phyloP scores from a whole-genome alignment of 306 rosid species.

The Urtica urens region DNA sequence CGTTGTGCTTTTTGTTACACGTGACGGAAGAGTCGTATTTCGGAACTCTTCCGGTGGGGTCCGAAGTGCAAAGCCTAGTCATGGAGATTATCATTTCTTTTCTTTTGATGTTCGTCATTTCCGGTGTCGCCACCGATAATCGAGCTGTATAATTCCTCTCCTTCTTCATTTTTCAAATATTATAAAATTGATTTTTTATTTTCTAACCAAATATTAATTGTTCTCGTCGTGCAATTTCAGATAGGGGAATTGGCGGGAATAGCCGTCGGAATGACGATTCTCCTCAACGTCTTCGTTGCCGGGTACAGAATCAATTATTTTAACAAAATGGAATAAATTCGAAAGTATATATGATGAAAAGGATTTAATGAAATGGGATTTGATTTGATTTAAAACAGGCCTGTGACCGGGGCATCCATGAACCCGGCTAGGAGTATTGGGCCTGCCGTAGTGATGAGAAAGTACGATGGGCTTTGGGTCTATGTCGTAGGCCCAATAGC shows the following conservation, averaged over 20 bases:
- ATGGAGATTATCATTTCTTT: slow-evolving; percentile 45
- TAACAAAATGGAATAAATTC: not conserved
- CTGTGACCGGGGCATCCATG: slow-evolving; percentile 59
- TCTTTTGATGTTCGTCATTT: slow-evolving; percentile 59
- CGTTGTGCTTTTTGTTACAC: slow-evolving; percentile 30
- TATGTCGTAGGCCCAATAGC: slow-evolving; percentile 33
- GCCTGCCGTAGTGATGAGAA: slow-evolving; percentile 42
- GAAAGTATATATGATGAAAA: no score
- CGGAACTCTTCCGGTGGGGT: slow-evolving; percentile 48
- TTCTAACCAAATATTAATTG: not conserved
- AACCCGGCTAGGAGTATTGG: slow-evolving; percentile 70
- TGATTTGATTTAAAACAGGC: slow-evolving; percentile 15
- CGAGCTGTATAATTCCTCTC: slow-evolving; percentile 33
- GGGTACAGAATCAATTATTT: slow-evolving; percentile 36
- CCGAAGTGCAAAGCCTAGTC: slow-evolving; percentile 30
- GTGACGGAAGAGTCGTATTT: slow-evolving; percentile 18
- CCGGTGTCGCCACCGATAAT: slow-evolving; percentile 58
- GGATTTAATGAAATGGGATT: no score
- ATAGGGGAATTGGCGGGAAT: slow-evolving; percentile 60
- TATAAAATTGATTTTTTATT: not conserved
- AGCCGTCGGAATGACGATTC: slow-evolving; percentile 52
- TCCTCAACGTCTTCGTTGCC: slow-evolving; percentile 41
- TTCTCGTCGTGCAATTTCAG: slow-evolving; percentile 10
- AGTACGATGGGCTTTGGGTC: slow-evolving; percentile 36
- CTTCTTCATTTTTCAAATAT: not conserved